These are phyloP conservation scores for Linnemannia schmuckeri DNA, from an alignment of 192 early-diverging fungal genomes.

Conservation along the genomic window DNA sequence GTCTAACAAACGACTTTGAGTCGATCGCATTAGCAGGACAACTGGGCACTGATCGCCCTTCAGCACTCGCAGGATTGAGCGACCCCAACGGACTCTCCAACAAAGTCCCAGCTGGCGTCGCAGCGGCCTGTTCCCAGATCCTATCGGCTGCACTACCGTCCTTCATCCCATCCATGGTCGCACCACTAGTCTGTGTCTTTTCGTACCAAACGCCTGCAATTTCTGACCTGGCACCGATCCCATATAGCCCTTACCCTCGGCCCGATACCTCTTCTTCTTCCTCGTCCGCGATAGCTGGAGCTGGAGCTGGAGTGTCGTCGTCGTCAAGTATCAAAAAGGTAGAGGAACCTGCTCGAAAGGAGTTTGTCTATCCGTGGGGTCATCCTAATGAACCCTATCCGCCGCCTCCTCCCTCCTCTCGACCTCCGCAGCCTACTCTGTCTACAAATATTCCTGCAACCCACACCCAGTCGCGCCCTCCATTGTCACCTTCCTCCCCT, in stretches of 20 bases:
- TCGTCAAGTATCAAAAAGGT: background rate
- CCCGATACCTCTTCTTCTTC: background rate
- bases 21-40: background rate
- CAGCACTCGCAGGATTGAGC: constrained; percentile 10
- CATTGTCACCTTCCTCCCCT: too few relatives aligned
- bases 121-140: constrained; percentile 27
- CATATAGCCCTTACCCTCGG: background rate
- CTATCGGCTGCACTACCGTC: constrained; percentile 31
- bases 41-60: background rate
- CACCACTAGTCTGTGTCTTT: constrained; percentile 43
- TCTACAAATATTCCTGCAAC: background rate
- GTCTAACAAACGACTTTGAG: constrained; percentile 7
- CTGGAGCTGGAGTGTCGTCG: too few relatives aligned
- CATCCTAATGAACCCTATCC: constrained; percentile 10
- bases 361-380: constrained; percentile 40
- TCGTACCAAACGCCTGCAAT: constrained; percentile 23
- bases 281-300: background rate
- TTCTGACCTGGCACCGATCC: background rate
- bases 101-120: background rate
- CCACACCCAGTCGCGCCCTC: background rate
- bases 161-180: constrained; percentile 43
- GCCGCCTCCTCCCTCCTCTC: background rate
- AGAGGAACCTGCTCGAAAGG: constrained; percentile 8
- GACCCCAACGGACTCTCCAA: constrained; percentile 23
- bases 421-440: too few relatives aligned